Conservation (phyloP, 306 rosid genomes). For the Styphnolobium japonicum region DNA sequence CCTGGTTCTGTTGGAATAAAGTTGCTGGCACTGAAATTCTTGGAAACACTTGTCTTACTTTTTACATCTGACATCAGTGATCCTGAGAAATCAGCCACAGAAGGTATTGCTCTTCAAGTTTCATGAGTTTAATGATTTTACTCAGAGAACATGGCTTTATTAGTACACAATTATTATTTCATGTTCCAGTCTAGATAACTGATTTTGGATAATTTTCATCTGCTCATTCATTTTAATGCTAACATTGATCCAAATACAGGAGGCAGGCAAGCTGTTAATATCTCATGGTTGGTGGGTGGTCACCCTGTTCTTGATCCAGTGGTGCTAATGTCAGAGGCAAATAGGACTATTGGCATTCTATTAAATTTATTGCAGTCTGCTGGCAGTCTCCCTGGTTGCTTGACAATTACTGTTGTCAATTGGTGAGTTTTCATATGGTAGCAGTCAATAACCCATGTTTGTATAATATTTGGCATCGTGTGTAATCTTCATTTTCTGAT, state of each 20-base stretch:
- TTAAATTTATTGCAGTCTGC: slow-evolving; percentile 74
- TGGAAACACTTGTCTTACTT: slow-evolving; percentile 79
- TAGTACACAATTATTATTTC: slow-evolving; percentile 3
- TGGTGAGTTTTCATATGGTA: slow-evolving; percentile 64
- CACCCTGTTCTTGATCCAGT: slow-evolving; percentile 82
- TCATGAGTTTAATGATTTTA: not conserved
- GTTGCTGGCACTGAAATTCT: slow-evolving; percentile 83
- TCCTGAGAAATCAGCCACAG: slow-evolving; percentile 52
- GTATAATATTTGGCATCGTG: not conserved
- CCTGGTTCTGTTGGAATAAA: slow-evolving; percentile 71
- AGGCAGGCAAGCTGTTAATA: slow-evolving; percentile 54
- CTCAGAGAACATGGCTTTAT: slow-evolving; percentile 7
- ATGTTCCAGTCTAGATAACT: not conserved
- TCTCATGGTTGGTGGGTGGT: slow-evolving; percentile 79
- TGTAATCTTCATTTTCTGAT: slow-evolving; percentile 15
- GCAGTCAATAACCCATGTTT: slow-evolving; percentile 13
- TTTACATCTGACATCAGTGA: slow-evolving; percentile 65
- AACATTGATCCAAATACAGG: slow-evolving; percentile 40
- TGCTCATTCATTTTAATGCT: slow-evolving; percentile 25
- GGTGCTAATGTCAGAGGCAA: slow-evolving; percentile 78
- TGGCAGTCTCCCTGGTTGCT: slow-evolving; percentile 68
- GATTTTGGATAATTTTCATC: slow-evolving; percentile 10
- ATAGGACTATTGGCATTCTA: slow-evolving; percentile 66
- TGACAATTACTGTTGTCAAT: slow-evolving; percentile 74
- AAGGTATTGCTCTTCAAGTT: slow-evolving; percentile 60